These are phyloP conservation scores for Selaginella tamariscina DNA, from an alignment of 75 land plant species.

Conservation along the genomic window DNA sequence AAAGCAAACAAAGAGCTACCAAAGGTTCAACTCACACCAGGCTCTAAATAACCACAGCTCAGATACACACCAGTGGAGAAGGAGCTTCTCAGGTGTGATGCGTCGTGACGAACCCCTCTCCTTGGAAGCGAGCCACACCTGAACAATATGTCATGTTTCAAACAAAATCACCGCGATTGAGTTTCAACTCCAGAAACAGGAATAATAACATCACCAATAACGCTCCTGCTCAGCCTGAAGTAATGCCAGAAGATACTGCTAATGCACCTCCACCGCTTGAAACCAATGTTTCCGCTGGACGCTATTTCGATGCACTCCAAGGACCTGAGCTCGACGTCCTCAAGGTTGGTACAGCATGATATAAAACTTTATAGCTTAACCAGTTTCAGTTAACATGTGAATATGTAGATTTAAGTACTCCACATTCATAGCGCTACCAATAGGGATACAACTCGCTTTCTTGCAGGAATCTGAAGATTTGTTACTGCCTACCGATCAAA, in stretches of 20 bases:
- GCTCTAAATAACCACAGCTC: not conserved
- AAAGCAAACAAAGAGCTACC: not conserved
- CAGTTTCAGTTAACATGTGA: no score
- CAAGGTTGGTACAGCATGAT: constrained; percentile 27
- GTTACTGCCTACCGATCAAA: not conserved
- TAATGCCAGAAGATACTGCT: not conserved
- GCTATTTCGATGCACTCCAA: constrained; percentile 77
- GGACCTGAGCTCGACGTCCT: constrained; percentile 80
- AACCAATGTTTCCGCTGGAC: constrained; percentile 46
- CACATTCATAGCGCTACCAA: no score
- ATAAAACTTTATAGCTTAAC: not conserved
- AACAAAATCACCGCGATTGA: not conserved
- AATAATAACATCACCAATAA: not conserved
- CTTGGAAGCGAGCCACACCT: not conserved
- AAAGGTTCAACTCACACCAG: not conserved
- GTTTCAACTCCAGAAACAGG: not conserved
- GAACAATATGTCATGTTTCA: not conserved
- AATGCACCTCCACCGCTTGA: not conserved
- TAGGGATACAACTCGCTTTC: no score
- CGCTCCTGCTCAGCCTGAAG: not conserved
- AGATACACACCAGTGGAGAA: not conserved
- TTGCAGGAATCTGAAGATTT: constrained; percentile 1
- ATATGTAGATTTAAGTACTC: no score
- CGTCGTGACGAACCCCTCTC: not conserved
- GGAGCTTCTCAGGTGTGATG: not conserved